Percentiles rank a stretch among this genome's conserved stretches.
Evolutionary conservation across 2,329 filamentous ascomycete genomes (phyloP).

Genomic region (Trichoderma breve): DNA sequence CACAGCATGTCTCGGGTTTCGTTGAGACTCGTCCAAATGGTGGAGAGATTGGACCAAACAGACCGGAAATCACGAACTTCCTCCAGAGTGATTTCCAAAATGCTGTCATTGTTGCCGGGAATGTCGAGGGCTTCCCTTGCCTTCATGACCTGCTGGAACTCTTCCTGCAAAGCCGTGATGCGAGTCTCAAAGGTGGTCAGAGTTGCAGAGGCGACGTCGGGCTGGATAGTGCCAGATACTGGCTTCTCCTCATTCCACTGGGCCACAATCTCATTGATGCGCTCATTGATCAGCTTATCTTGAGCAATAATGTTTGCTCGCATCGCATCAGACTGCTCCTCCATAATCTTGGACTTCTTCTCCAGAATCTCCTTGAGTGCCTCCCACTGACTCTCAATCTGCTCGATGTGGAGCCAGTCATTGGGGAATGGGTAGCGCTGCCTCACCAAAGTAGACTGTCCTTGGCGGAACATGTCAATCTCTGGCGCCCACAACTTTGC

Average conservation of each 20-base stretch:
- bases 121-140: conserved; percentile 96
- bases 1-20: conserved; percentile 90
- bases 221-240: conserved; percentile 89
- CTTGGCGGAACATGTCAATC: conserved; percentile 92
- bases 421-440: conserved; percentile 91
- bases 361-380: conserved; percentile 87
- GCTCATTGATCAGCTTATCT: conserved; percentile 85
- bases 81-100: conserved; percentile 82
- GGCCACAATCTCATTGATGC: conserved; percentile 77
- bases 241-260: conserved; percentile 98
- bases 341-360: conserved; percentile 90
- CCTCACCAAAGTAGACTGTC: conserved; percentile 85
- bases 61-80: conserved; percentile 99
- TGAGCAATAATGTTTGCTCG: conserved; percentile 93
- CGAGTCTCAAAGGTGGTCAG: conserved; percentile 79
- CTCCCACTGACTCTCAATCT: conserved; percentile 95
- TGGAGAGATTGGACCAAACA: conserved; percentile 92
- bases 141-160: conserved; percentile 90
- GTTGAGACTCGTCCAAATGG: conserved; percentile 94
- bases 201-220: conserved; percentile 81
- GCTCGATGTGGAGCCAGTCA: conserved; percentile 94
- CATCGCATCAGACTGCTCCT: conserved; percentile 92
- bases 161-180: conserved; percentile 79
- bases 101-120: conserved; percentile 73
- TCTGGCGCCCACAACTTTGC: conserved; percentile 94